Evolutionary conservation across 225 moss, liverwort and hornwort species (phyloP), one percentile per base, ranked within the genome.

Genomic region (Anthoceros angustus): DNA sequence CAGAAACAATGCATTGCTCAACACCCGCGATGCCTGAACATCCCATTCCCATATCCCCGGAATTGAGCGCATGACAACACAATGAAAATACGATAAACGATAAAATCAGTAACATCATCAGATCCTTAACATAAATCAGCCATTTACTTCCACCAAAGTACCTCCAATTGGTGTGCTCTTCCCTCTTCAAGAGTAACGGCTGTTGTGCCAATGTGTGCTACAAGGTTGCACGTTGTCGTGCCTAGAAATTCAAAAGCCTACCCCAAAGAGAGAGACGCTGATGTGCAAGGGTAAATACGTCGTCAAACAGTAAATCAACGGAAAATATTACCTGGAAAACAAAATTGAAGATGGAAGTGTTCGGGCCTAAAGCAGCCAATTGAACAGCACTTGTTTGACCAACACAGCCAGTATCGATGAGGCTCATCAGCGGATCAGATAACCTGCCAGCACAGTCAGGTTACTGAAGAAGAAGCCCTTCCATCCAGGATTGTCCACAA

Each of bases 361-460:
- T 87, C 9, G 90, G 90, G 69, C 90, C 87, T 61, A 90, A 83
- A 32, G 90, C 85, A 67, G 90, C 90, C 70, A 90, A 77, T 63
- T 90, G 84, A 41, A 90, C 62, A 42, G 90, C 85, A 70, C 90
- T 83, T 24, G 85, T 75, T 82, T 90, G 90, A 39, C 90, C 90
- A 62, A 90, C 90, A 63, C 87, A 90, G 41, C 87, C 87, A 24
- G 90, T 90, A 72, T 90, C 90, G 42, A 90, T 90, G 74, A 90
- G 67, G 74, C 90, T 90, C 90, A 87, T 90, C 41, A 90, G 71
- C 18, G 90, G 87, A 73, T 90, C 90, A 61, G 90, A 85, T 40
- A 90, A 74, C 74, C 82, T 82, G 78, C 64, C 64, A 20, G 14
- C 5, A 5, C 15, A 14, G 20, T 11, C 16, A 50, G 49, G 20